These are phyloP conservation scores for Pichia exigua DNA, from an alignment of 805 yeast species.

Conservation along the genomic window DNA sequence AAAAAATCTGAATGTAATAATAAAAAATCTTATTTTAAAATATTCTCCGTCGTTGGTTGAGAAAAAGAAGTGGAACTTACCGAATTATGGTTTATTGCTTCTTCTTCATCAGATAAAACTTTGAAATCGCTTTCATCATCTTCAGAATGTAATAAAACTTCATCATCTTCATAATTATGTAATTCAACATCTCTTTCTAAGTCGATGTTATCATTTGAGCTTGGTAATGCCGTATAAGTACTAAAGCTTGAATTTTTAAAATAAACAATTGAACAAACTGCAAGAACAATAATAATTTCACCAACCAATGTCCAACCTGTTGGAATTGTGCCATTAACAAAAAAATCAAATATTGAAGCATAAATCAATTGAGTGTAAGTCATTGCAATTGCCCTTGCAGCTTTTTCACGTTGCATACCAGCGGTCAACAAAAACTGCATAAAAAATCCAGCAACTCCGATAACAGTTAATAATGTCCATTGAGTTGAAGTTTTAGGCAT, in stretches of 20 bases:
- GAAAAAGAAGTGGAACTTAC: not conserved
- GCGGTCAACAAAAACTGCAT: conserved; percentile 76
- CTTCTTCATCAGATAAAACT: not conserved
- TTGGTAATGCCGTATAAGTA: not conserved
- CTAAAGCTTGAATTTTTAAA: conserved; percentile 28
- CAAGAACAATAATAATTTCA: conserved; percentile 53
- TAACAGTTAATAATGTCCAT: conserved; percentile 52
- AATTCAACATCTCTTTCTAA: conserved; percentile 5
- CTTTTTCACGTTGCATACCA: conserved; percentile 76
- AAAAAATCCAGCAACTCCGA: conserved; percentile 74
- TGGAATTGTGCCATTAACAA: conserved; percentile 69
- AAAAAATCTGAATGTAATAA: no score
- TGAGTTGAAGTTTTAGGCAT: conserved; percentile 55
- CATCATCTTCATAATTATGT: not conserved
- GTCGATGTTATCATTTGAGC: not conserved
- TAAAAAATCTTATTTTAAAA: no score
- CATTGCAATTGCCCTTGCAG: conserved; percentile 70
- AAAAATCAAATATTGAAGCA: conserved; percentile 67
- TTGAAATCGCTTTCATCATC: not conserved
- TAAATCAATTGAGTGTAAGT: conserved; percentile 69
- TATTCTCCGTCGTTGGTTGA: not conserved
- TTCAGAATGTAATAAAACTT: not conserved
- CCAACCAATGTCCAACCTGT: conserved; percentile 63
- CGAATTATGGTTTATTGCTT: not conserved
- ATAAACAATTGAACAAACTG: conserved; percentile 55